Evolutionary conservation across 495 filamentous ascomycete species (phyloP).

Genomic region (Evernia prunastri): DNA sequence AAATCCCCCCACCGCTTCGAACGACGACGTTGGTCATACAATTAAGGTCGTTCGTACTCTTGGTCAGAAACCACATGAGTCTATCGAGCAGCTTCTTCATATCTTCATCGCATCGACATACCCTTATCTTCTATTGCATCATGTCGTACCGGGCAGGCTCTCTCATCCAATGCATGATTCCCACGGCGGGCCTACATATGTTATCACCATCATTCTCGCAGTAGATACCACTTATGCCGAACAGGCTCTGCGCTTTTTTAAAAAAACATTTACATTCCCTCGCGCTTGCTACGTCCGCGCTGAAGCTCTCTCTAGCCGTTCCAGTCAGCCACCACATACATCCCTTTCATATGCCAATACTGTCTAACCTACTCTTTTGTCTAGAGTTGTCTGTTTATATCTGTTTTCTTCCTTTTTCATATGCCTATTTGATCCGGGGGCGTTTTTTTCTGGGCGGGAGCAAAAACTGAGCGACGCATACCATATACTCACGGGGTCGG

Average conservation of each 20-base stretch:
- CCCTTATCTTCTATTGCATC: not conserved
- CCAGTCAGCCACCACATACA: conserved; percentile 4
- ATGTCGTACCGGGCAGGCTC: not conserved
- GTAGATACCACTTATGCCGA: conserved; percentile 5
- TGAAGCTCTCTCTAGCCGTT: not conserved
- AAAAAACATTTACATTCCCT: not conserved
- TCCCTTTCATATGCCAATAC: not conserved
- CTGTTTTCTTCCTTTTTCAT: not conserved
- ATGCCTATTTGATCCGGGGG: not conserved
- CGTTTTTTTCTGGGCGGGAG: not conserved
- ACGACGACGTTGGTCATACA: not conserved
- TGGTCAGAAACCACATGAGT: not conserved
- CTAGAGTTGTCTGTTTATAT: not conserved
- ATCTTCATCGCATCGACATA: not conserved
- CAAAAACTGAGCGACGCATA: conserved; percentile 2
- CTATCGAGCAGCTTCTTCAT: not conserved
- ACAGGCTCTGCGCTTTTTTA: not conserved
- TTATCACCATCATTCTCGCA: conserved; percentile 3
- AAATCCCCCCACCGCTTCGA: not conserved
- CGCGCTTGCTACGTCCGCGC: not conserved
- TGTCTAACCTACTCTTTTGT: not conserved
- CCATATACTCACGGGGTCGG: not conserved
- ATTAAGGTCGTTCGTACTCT: not conserved
- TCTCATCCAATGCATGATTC: conserved; percentile 11
- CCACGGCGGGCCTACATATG: conserved; percentile 10